Evolutionary conservation across 331 rosid genomes (phyloP).

Genomic region (Quercus phellos): DNA sequence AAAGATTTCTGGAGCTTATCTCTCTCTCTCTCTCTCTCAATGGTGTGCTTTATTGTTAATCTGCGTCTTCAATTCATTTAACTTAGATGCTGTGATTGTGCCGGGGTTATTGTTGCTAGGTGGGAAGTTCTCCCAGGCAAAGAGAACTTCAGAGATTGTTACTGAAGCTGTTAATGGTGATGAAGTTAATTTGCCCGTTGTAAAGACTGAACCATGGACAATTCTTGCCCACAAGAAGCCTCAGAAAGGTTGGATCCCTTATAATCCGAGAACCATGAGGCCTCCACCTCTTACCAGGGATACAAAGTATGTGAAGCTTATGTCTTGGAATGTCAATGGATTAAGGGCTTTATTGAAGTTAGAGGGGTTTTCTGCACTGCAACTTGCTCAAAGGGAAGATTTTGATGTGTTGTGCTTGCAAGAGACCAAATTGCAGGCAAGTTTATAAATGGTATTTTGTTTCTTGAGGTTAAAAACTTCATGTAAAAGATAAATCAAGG

Average conservation of each 20-base stretch:
- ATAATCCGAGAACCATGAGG: slow-evolving; percentile 87
- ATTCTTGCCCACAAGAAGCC: slow-evolving; percentile 94
- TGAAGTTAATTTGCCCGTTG: slow-evolving; percentile 21
- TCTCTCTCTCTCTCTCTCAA: not conserved
- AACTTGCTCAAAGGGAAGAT: slow-evolving; percentile 81
- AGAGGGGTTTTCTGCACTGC: slow-evolving; percentile 69
- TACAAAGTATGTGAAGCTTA: slow-evolving; percentile 61
- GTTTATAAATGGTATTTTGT: slow-evolving; percentile 19
- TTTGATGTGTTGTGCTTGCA: slow-evolving; percentile 91
- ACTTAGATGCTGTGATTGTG: not conserved
- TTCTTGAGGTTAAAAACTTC: not conserved
- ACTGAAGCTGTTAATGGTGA: slow-evolving; percentile 16
- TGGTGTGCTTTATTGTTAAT: not conserved
- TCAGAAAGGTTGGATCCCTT: slow-evolving; percentile 83
- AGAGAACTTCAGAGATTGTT: slow-evolving; percentile 38
- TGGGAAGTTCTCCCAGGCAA: slow-evolving; percentile 31
- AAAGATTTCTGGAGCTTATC: not conserved
- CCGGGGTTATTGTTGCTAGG: slow-evolving; percentile 34
- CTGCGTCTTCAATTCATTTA: slow-evolving; percentile 5
- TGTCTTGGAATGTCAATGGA: slow-evolving; percentile 98
- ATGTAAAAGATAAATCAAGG: not conserved
- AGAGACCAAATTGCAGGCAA: slow-evolving; percentile 91
- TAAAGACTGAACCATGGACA: slow-evolving; percentile 75
- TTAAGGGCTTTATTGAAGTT: slow-evolving; percentile 78
- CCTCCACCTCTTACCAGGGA: slow-evolving; percentile 50